A percentile compares a stretch with the other conserved stretches of the same genome.
Conservation (phyloP, 1,139 yeast genomes). For the Hemisphaericaspora xylofermentans region DNA sequence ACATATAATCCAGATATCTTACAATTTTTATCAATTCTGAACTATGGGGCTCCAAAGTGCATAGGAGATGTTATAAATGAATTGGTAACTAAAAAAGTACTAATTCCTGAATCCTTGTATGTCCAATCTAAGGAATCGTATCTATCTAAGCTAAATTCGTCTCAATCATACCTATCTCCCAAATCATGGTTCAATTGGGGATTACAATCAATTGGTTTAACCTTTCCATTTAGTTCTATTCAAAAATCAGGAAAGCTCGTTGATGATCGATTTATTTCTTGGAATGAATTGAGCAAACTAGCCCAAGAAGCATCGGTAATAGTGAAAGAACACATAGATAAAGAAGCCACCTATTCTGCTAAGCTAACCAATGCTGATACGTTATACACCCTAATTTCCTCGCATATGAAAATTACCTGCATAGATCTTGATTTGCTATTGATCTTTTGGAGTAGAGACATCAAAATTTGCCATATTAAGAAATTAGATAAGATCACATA, state of each 20-base stretch:
- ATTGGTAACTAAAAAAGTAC: slow-evolving; percentile 19
- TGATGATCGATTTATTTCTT: slow-evolving; percentile 27
- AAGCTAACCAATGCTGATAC: slow-evolving; percentile 21
- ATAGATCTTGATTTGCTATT: slow-evolving; percentile 27
- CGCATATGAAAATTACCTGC: slow-evolving; percentile 14
- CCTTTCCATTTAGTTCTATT: slow-evolving; percentile 8
- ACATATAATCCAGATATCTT: slow-evolving; percentile 23
- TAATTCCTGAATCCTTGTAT: slow-evolving; percentile 27
- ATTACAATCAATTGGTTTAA: slow-evolving; percentile 8
- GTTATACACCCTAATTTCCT: slow-evolving; percentile 17
- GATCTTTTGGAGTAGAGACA: slow-evolving; percentile 27
- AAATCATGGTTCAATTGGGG: slow-evolving; percentile 24
- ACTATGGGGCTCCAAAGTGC: slow-evolving; percentile 31
- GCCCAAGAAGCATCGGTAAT: slow-evolving; percentile 15
- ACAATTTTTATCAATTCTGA: slow-evolving; percentile 23
- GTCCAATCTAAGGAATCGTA: too few relatives aligned
- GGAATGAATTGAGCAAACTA: slow-evolving; percentile 21
- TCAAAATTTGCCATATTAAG: slow-evolving; percentile 15
- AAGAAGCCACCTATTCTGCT: slow-evolving; percentile 21
- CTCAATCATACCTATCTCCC: slow-evolving; percentile 20
- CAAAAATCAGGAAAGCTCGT: slow-evolving; percentile 16
- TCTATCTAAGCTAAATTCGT: too few relatives aligned
- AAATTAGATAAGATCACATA: slow-evolving; percentile 16
- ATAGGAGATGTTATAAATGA: slow-evolving; percentile 27
- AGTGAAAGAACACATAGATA: slow-evolving; percentile 10